These are phyloP conservation scores for Pelargonium australe DNA, from an alignment of 441 rosid genomes.

Conservation along the genomic window DNA sequence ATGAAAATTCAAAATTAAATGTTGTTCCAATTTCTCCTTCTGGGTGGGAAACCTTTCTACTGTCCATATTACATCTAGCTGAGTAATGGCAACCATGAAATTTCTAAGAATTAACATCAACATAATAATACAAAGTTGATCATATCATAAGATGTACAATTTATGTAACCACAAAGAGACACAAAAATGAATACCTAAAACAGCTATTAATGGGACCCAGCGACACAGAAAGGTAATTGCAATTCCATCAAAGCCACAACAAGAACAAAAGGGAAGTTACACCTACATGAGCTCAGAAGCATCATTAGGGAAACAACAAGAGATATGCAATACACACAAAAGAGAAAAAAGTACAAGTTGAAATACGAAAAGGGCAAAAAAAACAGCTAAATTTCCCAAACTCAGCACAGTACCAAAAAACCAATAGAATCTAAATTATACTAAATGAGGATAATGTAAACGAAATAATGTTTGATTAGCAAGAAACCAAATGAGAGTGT, in stretches of 20 bases:
- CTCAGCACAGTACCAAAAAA: slow-evolving; percentile 11
- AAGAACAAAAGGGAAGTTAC: not conserved
- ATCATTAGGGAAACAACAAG: slow-evolving; percentile 21
- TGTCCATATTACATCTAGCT: no score
- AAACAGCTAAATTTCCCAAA: slow-evolving; percentile 17
- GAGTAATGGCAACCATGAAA: not conserved
- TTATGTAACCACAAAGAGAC: slow-evolving; percentile 14
- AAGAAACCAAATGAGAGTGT: not conserved
- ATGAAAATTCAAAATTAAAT: no score
- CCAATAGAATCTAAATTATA: not conserved
- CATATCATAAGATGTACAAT: slow-evolving; percentile 4
- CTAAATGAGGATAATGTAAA: not conserved
- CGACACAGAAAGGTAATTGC: slow-evolving; percentile 14
- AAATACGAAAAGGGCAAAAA: slow-evolving; percentile 11
- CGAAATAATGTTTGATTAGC: no score
- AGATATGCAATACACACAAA: slow-evolving; percentile 20
- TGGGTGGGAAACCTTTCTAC: no score
- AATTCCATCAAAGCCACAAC: slow-evolving; percentile 20
- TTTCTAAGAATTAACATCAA: slow-evolving; percentile 8
- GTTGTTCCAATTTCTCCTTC: no score
- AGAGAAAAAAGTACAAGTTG: slow-evolving; percentile 20
- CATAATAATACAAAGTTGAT: not conserved
- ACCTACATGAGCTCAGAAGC: slow-evolving; percentile 19
- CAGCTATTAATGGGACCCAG: slow-evolving; percentile 32
- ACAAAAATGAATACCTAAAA: slow-evolving; percentile 10